Percentiles rank a stretch among this genome's conserved stretches.
phyloP scores from a whole-genome alignment of 2,329 filamentous ascomycete species.

The Sarocladiaceae sp. region DNA sequence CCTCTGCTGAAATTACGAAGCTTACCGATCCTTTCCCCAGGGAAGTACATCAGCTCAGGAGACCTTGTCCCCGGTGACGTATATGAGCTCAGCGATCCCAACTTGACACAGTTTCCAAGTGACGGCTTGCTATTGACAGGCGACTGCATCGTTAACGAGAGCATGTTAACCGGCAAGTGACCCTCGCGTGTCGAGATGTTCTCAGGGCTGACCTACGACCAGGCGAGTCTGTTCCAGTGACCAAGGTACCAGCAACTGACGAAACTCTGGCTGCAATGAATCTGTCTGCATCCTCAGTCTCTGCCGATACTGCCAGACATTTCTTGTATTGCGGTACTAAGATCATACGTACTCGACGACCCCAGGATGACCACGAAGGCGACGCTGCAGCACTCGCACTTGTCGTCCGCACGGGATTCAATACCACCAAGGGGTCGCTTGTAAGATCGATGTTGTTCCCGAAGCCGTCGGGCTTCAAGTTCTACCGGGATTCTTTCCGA shows the following conservation, averaged over 20 bases:
- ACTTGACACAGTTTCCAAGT: conserved; percentile 78
- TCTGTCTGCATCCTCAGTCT: conserved; percentile 72
- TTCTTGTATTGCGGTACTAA: conserved; percentile 95
- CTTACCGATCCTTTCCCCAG: conserved; percentile 36
- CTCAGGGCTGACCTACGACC: conserved; percentile 10
- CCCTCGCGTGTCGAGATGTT: conserved; percentile 29
- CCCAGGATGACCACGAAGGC: conserved; percentile 77
- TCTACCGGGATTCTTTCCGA: conserved; percentile 94
- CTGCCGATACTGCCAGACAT: conserved; percentile 76
- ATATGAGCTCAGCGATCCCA: conserved; percentile 94
- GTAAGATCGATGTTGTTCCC: conserved; percentile 98
- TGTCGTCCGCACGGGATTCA: conserved; percentile 90
- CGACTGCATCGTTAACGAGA: conserved; percentile 98
- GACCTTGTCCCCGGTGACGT: conserved; percentile 94
- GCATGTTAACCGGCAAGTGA: conserved; percentile 71
- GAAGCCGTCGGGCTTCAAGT: conserved; percentile 97
- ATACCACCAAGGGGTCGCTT: conserved; percentile 92
- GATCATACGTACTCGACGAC: conserved; percentile 82
- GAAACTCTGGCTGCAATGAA: conserved; percentile 72
- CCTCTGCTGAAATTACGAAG: conserved; percentile 1
- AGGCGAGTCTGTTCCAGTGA: conserved; percentile 93
- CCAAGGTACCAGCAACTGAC: conserved; percentile 79
- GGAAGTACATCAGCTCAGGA: conserved; percentile 77
- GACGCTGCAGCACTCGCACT: conserved; percentile 89
- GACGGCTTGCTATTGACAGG: conserved; percentile 88